These are phyloP conservation scores for Sordariomycetes sp. DNA, from an alignment of 2,329 filamentous ascomycete genomes.

Conservation along the genomic window DNA sequence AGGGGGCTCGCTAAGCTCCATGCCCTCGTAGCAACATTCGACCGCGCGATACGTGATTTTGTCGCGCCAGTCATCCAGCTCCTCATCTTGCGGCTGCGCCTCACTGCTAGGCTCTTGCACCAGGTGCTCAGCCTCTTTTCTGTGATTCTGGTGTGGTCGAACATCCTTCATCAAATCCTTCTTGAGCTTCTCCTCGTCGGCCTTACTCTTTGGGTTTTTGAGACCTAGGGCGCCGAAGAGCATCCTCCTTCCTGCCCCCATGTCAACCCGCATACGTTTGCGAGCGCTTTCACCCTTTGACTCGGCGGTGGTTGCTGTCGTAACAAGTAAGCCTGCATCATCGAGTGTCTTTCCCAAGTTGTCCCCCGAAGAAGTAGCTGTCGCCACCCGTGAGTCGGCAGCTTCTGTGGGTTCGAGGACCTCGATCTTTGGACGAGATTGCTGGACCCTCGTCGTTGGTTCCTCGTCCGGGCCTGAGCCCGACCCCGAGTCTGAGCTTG, in stretches of 20 bases:
- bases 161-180: constrained; percentile 48
- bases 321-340: too few species aligned
- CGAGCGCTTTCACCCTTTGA: background rate
- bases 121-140: constrained; percentile 15
- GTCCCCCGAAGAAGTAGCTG: too few species aligned
- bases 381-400: too few species aligned
- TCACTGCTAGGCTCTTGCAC: background rate
- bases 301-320: too few species aligned
- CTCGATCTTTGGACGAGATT: too few species aligned
- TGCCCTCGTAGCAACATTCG: constrained; percentile 67
- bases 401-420: too few species aligned
- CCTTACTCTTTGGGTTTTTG: constrained; percentile 56
- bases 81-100: too few species aligned
- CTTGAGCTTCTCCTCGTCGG: constrained; percentile 56
- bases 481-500: too few species aligned
- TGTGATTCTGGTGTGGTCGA: constrained; percentile 26
- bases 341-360: too few species aligned
- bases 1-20: constrained; percentile 65
- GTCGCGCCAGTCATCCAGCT: constrained; percentile 56
- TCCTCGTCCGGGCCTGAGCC: too few species aligned
- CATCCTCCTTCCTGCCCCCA: constrained; percentile 57
- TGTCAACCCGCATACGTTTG: constrained; percentile 19
- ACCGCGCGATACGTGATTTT: constrained; percentile 71
- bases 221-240: constrained; percentile 66
- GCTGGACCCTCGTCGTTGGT: too few species aligned